Evolutionary conservation across 805 yeast species (phyloP).

Genomic region (Kockiozyma suomiensis): DNA sequence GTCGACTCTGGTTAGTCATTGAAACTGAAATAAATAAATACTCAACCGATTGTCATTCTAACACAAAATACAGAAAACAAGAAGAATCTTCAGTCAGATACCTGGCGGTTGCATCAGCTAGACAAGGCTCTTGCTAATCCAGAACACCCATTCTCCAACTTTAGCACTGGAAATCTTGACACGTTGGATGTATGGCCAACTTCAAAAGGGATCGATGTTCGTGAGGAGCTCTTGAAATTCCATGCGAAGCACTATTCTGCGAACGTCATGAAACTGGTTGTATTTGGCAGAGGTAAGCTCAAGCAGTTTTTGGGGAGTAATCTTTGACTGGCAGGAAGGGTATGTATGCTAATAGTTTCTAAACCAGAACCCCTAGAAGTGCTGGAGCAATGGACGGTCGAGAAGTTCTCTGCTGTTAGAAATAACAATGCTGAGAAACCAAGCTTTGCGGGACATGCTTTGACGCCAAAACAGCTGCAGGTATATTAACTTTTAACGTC

Average conservation of each 20-base stretch:
- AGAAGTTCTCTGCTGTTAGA: conserved; percentile 64
- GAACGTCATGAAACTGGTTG: conserved; percentile 83
- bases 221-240: conserved; percentile 78
- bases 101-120: conserved; percentile 85
- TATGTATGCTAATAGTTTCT: background rate
- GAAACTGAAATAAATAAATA: no score
- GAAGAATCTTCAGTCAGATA: conserved; percentile 86
- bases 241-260: conserved; percentile 75
- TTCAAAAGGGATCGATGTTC: conserved; percentile 64
- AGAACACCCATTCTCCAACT: conserved; percentile 80
- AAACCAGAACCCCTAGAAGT: conserved; percentile 63
- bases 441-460: conserved; percentile 53
- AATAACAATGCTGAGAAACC: conserved; percentile 50
- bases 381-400: conserved; percentile 69
- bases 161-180: conserved; percentile 82
- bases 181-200: conserved; percentile 74
- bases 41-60: no score
- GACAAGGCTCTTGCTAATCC: conserved; percentile 74
- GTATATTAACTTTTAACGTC: background rate
- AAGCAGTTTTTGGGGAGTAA: no score
- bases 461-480: conserved; percentile 50
- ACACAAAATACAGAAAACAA: conserved; percentile 62
- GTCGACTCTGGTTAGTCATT: conserved; percentile 68
- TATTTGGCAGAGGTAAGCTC: conserved; percentile 65
- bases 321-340: no score